Evolutionary conservation across 2,329 filamentous ascomycete genomes (phyloP), one percentile per base, ranked within the genome.

Genomic region (Septoria linicola): DNA sequence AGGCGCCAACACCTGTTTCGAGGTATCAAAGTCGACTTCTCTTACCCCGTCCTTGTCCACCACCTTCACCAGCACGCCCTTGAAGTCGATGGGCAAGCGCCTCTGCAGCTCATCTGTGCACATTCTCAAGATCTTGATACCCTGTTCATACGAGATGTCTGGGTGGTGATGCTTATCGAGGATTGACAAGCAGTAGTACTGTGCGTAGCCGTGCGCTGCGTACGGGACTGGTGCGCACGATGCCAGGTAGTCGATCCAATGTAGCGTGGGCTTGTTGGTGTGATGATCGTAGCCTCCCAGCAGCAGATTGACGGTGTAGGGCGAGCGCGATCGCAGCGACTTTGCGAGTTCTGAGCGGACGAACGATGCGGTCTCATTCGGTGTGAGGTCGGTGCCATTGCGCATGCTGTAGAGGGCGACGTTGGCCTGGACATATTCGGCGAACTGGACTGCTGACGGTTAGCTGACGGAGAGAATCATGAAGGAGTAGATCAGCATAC

Each of bases 141-240:
- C 93, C 72, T 95, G 82, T 57, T 87, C 90, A 48, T 93, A 84
- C 55, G 81, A 82, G 72, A 99, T 97, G 68, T 96, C 87, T 41
- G 93, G 92, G 68, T 96, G 88, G 72, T 99, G 93, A 72, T 99
- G 93, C 79, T 99, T 99, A 77, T 99, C 93, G 44, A 99, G 83
- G 63, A 96, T 95, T 5, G 89, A 95, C 55, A 99, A 80, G 72
- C 93, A 99, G 80, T 99, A 99, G 80, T 97, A 97, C 87, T 99
- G 93, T 63, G 93, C 93, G 74, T 99, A 99, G 63, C 93, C 93
- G 66, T 99, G 95, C 55, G 93, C 93, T 41, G 93, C 95, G 69
- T 99, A 99, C 49, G 93, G 93, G 41, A 99, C 78, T 25, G 88
- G 82, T 61, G 31, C 62, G 53, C 32, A 66, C 45, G 16, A 64